Base-by-base conservation (phyloP, 495 filamentous ascomycete genomes). In the Penicillium steckii region DNA sequence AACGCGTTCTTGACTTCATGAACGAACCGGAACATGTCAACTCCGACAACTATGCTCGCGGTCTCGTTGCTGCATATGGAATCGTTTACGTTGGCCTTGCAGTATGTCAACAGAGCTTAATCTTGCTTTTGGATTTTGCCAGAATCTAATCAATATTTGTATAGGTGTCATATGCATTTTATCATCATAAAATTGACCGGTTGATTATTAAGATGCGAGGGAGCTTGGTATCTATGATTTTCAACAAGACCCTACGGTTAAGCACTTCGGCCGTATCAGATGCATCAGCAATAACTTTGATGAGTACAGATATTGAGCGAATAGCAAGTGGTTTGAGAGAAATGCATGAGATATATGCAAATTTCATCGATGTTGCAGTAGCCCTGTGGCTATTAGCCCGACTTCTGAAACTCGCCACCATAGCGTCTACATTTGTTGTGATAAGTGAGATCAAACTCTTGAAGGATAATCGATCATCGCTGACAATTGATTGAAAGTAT, bases 71-170 rank as follows among this genome's bases (percentile, higher is more conserved):
- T 10, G 84, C 83, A 1, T 80, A 77, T 52, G 65, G 70, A 3
- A 51, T 83, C 3, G 78, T 85, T 4, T 86, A 85, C 45, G 50
- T 77, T 25, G 80, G 82, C 0, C 77, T 85, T 32, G 83, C 82
- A 7, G 65, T 37, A 37, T 37, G 33, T 8, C 4, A 37, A 17
- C 26, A 27, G 10, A 27, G n/a, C n/a, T n/a, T n/a, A n/a, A n/a
- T n/a, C n/a, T 27, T 18, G 15, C 15, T 4, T 37, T 1, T n/a
- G n/a, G n/a, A n/a, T n/a, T n/a, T n/a, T n/a, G n/a, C n/a, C n/a
- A n/a, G n/a, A n/a, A n/a, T n/a, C n/a, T n/a, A n/a, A n/a, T n/a
- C n/a, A n/a, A n/a, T 23, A 1, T 8, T 3, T 3, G 10, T 7
- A 26, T 27, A 65, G 61, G 24, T 58, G 4, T 77, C 77, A 2